Evolutionary conservation across 371 early-diverging fungal genomes (phyloP), one percentile per base, ranked within the genome.

Genomic region (Fennellomyces sp.): DNA sequence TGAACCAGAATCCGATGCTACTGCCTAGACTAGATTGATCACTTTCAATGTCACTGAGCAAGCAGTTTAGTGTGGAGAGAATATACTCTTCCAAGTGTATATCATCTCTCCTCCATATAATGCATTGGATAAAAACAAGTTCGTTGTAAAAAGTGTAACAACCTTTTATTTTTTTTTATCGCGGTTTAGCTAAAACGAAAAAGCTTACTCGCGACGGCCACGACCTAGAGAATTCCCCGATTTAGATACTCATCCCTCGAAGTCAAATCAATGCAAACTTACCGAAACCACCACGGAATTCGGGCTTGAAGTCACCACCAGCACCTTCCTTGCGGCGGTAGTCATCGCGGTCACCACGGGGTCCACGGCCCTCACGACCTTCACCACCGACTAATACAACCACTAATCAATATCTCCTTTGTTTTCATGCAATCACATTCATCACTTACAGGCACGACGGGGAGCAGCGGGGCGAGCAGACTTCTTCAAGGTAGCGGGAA

Each of bases 401-500:
- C 17, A 8, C 17, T 41, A 26, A 49, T 42, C 28, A 42, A 27
- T n/a, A n/a, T n/a, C n/a, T n/a, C n/a, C n/a, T n/a, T n/a, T n/a
- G n/a, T n/a, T n/a, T n/a, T n/a, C n/a, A n/a, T n/a, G n/a, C 11
- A 58, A 31, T 5, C 26, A 56, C 33, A 3, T 39, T 28, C 2
- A n/a, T 21, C 21, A 65, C 76, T 81, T 82, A 82, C 84, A 84
- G 66, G 82, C 74, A 76, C 85, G 83, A 68, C 84, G 86, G 64
- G 86, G 86, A 71, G 91, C 88, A 63, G 88, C 68, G 55, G 86
- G 77, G 75, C 91, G 89, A 60, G 83, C 85, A 73, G 87, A 86
- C 91, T 95, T 96, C 90, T 95, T 95, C 91, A 93, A 86, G 71
- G 99, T 96, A 71, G 94, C 90, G 73, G 99, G 99, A 64, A 97